Evolutionary conservation across 768 basidiomycete species (phyloP), one percentile per base, ranked within the genome.

Genomic region (Amanita thiersii): DNA sequence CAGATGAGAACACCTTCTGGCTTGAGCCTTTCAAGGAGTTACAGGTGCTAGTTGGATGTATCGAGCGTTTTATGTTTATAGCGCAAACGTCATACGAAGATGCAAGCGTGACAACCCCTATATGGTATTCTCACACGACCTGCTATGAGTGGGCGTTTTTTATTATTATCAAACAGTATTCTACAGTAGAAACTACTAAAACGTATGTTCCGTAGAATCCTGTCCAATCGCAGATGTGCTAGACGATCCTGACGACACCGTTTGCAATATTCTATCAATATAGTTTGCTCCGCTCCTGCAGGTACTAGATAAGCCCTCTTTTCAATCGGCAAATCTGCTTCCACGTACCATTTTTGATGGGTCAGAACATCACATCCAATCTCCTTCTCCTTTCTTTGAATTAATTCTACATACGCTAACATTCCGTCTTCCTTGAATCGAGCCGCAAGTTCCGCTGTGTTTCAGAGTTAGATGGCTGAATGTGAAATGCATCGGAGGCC

Each of bases 311-410:
- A 15, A 32, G 26, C 18, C 32, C 38, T 15, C 5, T 6, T 8
- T 35, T 20, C 24, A 20, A 37, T 12, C 30, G 31, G 21, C 6
- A 39, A 19, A 21, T 12, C 29, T 30, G 17, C 28, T 35, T 39
- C 29, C 14, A 61, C 72, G 44, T 29, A 80, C 90, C 91, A 96
- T 72, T 91, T 93, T 65, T 94, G 90, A 60, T 94, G 90, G 2
- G 86, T 94, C 35, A 93, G 66, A 23, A 94, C 89, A 57, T 94
- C 90, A 46, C 84, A 86, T 24, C 85, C 85, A 38, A 91, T 75
- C 52, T 83, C 88, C 60, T 82, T 86, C 61, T 94, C 90, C 58
- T 86, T 90, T 49, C 77, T 68, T 55, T 94, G 90, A 37, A 93
- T 76, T 14, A 89, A 76, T 45, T 92, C 73, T 35, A 92, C 89